A percentile compares a stretch with the other conserved stretches of the same genome.
These are phyloP conservation scores for Termitomyces sp. DNA, from an alignment of 768 basidiomycete species.

Conservation along the genomic window DNA sequence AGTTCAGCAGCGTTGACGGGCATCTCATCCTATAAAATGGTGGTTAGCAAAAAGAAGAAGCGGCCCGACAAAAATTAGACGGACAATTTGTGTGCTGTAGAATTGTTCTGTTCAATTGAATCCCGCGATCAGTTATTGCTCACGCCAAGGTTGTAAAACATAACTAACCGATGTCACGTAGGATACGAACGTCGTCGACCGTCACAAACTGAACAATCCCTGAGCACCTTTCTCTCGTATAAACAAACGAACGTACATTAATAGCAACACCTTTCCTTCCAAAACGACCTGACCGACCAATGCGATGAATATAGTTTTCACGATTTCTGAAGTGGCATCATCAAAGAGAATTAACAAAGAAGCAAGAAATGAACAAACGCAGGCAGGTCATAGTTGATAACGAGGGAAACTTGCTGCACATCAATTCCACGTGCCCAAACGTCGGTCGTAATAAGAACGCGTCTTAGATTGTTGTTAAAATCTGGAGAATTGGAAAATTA, in stretches of 20 bases:
- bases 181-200: constrained; percentile 92
- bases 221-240: constrained; percentile 5
- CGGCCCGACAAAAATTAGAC: constrained; percentile 11
- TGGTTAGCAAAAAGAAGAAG: constrained; percentile 18
- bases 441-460: constrained; percentile 93
- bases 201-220: constrained; percentile 71
- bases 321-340: constrained; percentile 56
- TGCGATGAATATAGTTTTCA: constrained; percentile 99
- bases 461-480: constrained; percentile 41
- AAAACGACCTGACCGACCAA: constrained; percentile 98
- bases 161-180: constrained; percentile 85
- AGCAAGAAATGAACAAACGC: constrained; percentile 50
- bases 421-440: constrained; percentile 99
- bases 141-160: constrained; percentile 10
- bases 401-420: constrained; percentile 95
- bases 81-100: constrained; percentile 92
- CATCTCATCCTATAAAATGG: constrained; percentile 83
- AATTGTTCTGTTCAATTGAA: constrained; percentile 69
- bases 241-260: constrained; percentile 58
- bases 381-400: constrained; percentile 96
- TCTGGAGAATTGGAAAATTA: constrained; percentile 6
- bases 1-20: constrained; percentile 97
- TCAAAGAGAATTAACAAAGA: neutral
- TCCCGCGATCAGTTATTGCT: constrained; percentile 5
- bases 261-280: constrained; percentile 99